Evolutionary conservation across 169 alveolate species (phyloP), one percentile per base, ranked within the genome.

Genomic region (Plasmodium yoelii): DNA sequence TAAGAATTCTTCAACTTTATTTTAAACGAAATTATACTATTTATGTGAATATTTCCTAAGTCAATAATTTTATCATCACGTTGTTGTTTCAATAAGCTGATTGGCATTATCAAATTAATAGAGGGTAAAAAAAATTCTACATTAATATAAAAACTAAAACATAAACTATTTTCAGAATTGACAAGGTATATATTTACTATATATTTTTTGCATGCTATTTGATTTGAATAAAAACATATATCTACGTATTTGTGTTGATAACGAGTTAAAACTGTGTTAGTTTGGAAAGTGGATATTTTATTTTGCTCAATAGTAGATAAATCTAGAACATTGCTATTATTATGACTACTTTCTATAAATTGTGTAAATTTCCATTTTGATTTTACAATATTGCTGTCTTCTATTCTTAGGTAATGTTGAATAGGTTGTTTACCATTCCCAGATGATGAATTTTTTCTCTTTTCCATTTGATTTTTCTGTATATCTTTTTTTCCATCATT

Each of bases 51-150:
- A 44, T 67, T 61, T 24, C 90, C 90, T 57, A 82, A 55, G 39
- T 82, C 82, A 46, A 65, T 39, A 18, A 82, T 34, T 24, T 82
- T 65, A 24, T 65, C 71, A 24, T 65, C 64, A 55, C 63, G 44
- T 8, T 44, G 61, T 60, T 13, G 90, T 18, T 47, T 63, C 26
- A 67, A 34, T 19, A 82, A 65, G 22, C 71, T 53, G 6, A 15
- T 69, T 56, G 71, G 84, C 1, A 82, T 15, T 9, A 51, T 82
- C 39, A 82, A 26, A 55, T 82, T 67, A 53, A 67, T 68, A 60
- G 84, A 65, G 12, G 90, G 90, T 47, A 82, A 82, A 82, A 44
- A 82, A 68, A 82, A 82, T 55, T 82, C 82, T 9, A 82, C 82
- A 67, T 46, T 82, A 56, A 82, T 82, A 60, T 82, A 82, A 56